A percentile compares a stretch with the other conserved stretches of the same genome.
These are phyloP conservation scores for Colletotrichum truncatum DNA, from an alignment of 2,329 filamentous ascomycete genomes.

Conservation along the genomic window DNA sequence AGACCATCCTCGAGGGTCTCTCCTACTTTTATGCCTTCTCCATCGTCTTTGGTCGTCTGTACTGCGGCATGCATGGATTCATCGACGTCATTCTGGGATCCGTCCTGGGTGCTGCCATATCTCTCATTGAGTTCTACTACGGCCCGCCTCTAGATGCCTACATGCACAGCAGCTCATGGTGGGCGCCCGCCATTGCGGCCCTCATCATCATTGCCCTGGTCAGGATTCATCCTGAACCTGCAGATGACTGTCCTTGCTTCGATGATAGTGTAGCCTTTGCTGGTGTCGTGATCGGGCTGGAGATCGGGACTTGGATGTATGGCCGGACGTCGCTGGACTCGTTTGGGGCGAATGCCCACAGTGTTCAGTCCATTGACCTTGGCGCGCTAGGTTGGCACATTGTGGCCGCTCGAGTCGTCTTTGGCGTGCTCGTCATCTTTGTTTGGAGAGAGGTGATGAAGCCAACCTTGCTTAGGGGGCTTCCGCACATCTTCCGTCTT, in stretches of 20 bases:
- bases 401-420: constrained; percentile 73
- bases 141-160: constrained; percentile 73
- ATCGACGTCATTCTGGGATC: constrained; percentile 88
- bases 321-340: constrained; percentile 59
- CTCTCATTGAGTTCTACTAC: constrained; percentile 67
- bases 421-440: constrained; percentile 87
- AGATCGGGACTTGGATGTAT: constrained; percentile 87
- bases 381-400: constrained; percentile 72
- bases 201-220: constrained; percentile 79
- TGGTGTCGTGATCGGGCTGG: constrained; percentile 86
- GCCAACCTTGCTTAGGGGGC: constrained; percentile 76
- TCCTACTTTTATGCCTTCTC: constrained; percentile 89
- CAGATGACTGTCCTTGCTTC: constrained; percentile 96
- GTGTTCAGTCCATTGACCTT: constrained; percentile 70
- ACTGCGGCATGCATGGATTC: constrained; percentile 99
- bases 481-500: constrained; percentile 89
- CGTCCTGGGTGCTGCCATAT: constrained; percentile 74
- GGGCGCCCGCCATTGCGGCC: constrained; percentile 71
- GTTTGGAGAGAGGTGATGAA: constrained; percentile 93
- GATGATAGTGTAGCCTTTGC: constrained; percentile 96
- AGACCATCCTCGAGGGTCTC: constrained; percentile 70
- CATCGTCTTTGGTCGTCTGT: constrained; percentile 89
- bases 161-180: constrained; percentile 71
- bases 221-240: constrained; percentile 92
- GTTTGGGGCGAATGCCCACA: constrained; percentile 53